A percentile compares a stretch with the other conserved stretches of the same genome.
Conservation (phyloP, 2,329 filamentous ascomycete genomes). For the Trichoderma sp. region DNA sequence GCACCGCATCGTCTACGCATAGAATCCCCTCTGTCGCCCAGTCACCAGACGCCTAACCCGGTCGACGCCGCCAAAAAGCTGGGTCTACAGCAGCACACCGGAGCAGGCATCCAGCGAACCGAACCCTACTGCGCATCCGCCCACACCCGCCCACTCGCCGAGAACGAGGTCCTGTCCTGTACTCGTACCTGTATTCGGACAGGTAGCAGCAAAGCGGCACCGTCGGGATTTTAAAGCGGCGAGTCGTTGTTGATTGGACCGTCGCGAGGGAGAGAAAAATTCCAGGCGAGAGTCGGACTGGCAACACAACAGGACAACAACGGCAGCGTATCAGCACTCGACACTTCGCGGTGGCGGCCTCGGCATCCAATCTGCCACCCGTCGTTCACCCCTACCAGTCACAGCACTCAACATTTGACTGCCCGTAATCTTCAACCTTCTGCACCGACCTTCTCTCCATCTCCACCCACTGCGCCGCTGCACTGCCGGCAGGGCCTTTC, state of each 20-base stretch:
- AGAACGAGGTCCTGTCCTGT: not conserved
- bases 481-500: constrained; percentile 7
- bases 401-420: not conserved
- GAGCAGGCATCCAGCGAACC: constrained; percentile 16
- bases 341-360: constrained; percentile 4
- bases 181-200: not conserved
- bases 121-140: constrained; percentile 12
- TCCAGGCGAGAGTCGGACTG: not conserved
- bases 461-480: constrained; percentile 9
- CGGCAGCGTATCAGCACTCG: constrained; percentile 4
- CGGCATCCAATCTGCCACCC: constrained; percentile 10
- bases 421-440: not conserved
- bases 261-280: not conserved
- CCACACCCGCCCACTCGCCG: constrained; percentile 4
- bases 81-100: constrained; percentile 1
- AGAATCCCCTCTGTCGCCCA: constrained; percentile 3
- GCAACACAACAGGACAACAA: not conserved
- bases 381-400: not conserved
- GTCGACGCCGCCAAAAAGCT: constrained; percentile 1
- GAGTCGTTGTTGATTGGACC: constrained; percentile 6
- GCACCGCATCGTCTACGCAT: constrained; percentile 1
- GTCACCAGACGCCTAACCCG: constrained; percentile 3
- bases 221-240: constrained; percentile 1
- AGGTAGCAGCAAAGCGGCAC: not conserved
- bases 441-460: not conserved